Evolutionary conservation across 1,139 yeast species (phyloP), one percentile per base, ranked within the genome.

Genomic region (Candida tunisiensis): DNA sequence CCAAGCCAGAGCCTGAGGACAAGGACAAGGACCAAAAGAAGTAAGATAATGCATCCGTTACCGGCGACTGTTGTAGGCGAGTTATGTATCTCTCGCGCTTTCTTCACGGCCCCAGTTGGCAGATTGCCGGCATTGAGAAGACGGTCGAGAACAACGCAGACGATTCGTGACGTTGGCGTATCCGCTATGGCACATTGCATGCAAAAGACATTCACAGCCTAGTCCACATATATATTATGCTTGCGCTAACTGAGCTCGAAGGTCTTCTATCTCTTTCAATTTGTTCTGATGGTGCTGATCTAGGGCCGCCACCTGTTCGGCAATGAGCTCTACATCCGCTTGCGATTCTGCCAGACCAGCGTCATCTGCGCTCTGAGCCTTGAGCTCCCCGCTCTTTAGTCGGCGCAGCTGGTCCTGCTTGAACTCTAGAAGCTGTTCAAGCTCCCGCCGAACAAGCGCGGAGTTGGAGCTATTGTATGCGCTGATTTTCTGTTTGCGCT

Each of bases 351-450:
- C 31, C 29, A 24, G 28, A 15, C 36, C 38, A 11, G 32, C 31
- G 8, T 28, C 29, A 9, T 37, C 19, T n/a, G 30, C 28, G 19
- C 34, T 21, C 11, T 30, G 25, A 14, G 27, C 15, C 6, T 24
- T 19, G 4, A 33, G 24, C 20, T 34, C 38, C 8, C 48, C 52
- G 15, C 38, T 30, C 23, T 46, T 33, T 8, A 55, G 34, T 26
- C 48, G 47, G 19, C 49, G 40, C 28, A 65, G 44, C 46, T 66
- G 67, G 15, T 51, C 45, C 39, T 74, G 71, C 47, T 79, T 82
- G 49, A 74, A 82, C 38, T 70, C 75, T 35, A 79, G 62, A 40
- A 85, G 56, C 45, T 78, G 85, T 52, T 82, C 93, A 36, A 74
- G 65, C 52, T 88, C 95, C 40, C 80, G 71, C 40, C 72, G 71